Percentiles rank a stretch among this genome's conserved stretches.
phyloP scores from a whole-genome alignment of 176 grass and related monocot species.

The Themeda triandra region DNA sequence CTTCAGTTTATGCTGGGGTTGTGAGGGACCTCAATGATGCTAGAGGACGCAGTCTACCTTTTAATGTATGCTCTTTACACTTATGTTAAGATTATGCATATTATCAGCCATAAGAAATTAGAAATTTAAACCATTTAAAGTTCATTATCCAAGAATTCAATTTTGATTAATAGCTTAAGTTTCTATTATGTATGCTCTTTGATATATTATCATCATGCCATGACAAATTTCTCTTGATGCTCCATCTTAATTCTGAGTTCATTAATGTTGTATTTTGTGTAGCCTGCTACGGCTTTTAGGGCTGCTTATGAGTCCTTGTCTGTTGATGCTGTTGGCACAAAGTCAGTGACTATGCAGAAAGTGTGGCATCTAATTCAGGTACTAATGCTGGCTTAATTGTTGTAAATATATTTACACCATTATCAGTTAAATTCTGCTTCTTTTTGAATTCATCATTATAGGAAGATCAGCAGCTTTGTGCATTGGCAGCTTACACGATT shows the following conservation, averaged over 20 bases:
- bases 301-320: constrained; percentile 72
- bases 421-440: not conserved
- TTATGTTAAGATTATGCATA: constrained; percentile 16
- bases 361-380: constrained; percentile 94
- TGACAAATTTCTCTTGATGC: not conserved
- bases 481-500: not conserved
- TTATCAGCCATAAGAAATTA: not conserved
- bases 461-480: not conserved
- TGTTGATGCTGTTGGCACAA: constrained; percentile 59
- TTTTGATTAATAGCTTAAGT: constrained; percentile 6
- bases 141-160: constrained; percentile 20
- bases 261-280: constrained; percentile 46
- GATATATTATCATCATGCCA: not conserved
- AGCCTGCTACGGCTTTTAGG: constrained; percentile 79
- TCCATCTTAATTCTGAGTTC: not conserved
- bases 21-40: constrained; percentile 82
- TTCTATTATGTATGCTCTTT: not conserved
- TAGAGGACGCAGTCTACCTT: constrained; percentile 72
- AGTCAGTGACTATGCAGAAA: constrained; percentile 95
- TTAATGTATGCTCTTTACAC: constrained; percentile 56
- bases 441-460: not conserved
- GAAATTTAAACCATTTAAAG: constrained; percentile 7
- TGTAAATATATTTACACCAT: not conserved
- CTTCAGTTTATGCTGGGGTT: constrained; percentile 76
- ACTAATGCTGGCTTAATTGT: constrained; percentile 7